A percentile compares a stretch with the other conserved stretches of the same genome.
Conservation (phyloP, 2,329 filamentous ascomycete genomes). For the Penicillium expansum region DNA sequence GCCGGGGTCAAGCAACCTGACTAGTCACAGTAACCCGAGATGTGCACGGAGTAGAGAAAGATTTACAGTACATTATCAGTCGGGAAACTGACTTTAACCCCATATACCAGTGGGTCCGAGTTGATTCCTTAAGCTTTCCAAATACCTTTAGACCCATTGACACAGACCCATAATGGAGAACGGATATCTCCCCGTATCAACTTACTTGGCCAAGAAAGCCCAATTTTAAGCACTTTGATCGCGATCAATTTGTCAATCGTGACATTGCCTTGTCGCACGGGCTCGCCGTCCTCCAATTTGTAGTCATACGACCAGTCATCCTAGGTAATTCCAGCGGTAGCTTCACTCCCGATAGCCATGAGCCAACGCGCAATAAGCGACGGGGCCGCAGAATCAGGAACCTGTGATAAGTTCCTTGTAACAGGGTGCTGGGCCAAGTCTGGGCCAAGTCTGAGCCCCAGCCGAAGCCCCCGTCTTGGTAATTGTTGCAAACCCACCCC, state of each 20-base stretch:
- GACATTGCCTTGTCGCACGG: slow-evolving; percentile 55
- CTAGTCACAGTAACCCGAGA: not conserved
- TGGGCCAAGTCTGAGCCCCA: not conserved
- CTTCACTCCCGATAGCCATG: slow-evolving; percentile 62
- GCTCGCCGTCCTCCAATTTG: slow-evolving; percentile 54
- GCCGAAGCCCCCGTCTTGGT: not conserved
- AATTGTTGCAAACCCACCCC: not conserved
- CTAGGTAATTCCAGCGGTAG: slow-evolving; percentile 60
- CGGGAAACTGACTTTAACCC: not conserved
- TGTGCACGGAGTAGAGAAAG: too few species aligned
- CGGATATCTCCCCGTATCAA: not conserved
- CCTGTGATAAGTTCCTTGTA: not conserved
- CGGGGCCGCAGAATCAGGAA: not conserved
- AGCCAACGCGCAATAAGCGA: slow-evolving; percentile 26
- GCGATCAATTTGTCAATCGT: slow-evolving; percentile 50
- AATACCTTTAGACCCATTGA: slow-evolving; percentile 14
- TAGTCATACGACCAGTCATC: slow-evolving; percentile 59
- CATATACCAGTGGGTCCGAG: not conserved
- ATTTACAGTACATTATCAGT: not conserved
- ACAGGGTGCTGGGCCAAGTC: not conserved
- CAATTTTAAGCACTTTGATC: slow-evolving; percentile 34
- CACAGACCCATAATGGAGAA: not conserved
- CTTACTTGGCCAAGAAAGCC: slow-evolving; percentile 27
- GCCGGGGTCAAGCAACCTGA: not conserved
- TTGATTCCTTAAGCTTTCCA: not conserved